Percentiles rank a stretch among this genome's conserved stretches.
These are phyloP conservation scores for Pilaira anomala DNA, from an alignment of 192 early-diverging fungal species.

Conservation along the genomic window DNA sequence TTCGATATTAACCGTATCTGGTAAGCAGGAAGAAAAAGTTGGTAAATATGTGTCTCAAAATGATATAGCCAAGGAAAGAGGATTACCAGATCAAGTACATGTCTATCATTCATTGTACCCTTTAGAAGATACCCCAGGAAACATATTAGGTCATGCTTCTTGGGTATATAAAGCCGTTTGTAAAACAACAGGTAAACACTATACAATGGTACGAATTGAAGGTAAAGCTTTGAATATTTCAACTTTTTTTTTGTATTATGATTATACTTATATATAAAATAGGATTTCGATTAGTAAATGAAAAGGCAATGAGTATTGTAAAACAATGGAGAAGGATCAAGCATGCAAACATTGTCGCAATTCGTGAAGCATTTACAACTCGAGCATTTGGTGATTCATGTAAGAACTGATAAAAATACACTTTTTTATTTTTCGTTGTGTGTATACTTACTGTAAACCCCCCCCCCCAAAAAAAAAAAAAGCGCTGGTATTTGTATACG, in stretches of 20 bases:
- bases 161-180: slow-evolving; percentile 83
- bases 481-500: slow-evolving; percentile 96
- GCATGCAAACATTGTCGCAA: slow-evolving; percentile 76
- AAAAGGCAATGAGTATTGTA: slow-evolving; percentile 74
- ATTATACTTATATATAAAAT: not conserved
- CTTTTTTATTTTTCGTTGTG: not conserved
- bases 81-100: slow-evolving; percentile 19
- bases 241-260: not conserved
- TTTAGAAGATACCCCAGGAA: slow-evolving; percentile 6
- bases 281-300: slow-evolving; percentile 70
- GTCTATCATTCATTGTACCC: slow-evolving; percentile 21
- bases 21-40: not conserved
- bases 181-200: slow-evolving; percentile 75
- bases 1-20: not conserved
- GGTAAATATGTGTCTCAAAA: slow-evolving; percentile 11
- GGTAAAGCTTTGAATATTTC: slow-evolving; percentile 34
- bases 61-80: not conserved
- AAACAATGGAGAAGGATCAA: slow-evolving; percentile 79
- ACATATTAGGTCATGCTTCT: slow-evolving; percentile 36
- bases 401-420: no score
- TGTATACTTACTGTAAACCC: not conserved
- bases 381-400: slow-evolving; percentile 90
- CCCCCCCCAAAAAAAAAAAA: no score
- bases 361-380: slow-evolving; percentile 95
- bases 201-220: slow-evolving; percentile 76